Percentiles rank a stretch among this genome's conserved stretches.
Evolutionary conservation across 2,329 filamentous ascomycete species (phyloP).

Genomic region (Verticillium klebahnii): DNA sequence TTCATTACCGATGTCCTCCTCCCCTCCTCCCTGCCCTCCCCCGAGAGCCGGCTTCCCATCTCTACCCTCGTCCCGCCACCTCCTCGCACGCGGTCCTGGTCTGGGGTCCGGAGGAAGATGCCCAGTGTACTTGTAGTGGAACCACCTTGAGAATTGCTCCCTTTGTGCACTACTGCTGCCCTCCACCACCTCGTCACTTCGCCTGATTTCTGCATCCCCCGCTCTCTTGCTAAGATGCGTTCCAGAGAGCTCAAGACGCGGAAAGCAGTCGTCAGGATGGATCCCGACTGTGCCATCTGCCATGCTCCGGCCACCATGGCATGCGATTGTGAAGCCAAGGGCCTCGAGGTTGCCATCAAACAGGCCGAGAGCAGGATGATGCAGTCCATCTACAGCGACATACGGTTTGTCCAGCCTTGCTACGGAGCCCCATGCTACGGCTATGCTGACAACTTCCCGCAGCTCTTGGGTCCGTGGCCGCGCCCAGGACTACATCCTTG

Average conservation of each 20-base stretch:
- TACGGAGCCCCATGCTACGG: neutral
- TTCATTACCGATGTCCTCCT: constrained; percentile 8
- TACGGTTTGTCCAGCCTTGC: constrained; percentile 42
- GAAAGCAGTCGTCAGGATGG: constrained; percentile 56
- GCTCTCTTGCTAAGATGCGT: constrained; percentile 44
- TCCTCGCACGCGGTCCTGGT: constrained; percentile 26
- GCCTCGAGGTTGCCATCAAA: constrained; percentile 56
- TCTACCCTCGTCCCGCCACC: constrained; percentile 14
- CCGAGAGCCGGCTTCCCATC: constrained; percentile 9
- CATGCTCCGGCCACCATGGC: constrained; percentile 50
- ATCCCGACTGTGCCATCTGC: constrained; percentile 66
- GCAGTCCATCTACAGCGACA: constrained; percentile 57
- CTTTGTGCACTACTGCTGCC: constrained; percentile 22
- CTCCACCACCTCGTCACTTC: neutral
- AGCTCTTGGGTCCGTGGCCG: constrained; percentile 62
- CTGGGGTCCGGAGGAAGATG: constrained; percentile 25
- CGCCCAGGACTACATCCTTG: constrained; percentile 64
- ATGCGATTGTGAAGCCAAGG: constrained; percentile 64
- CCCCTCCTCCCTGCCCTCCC: constrained; percentile 13
- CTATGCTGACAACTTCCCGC: neutral
- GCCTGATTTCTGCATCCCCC: neutral
- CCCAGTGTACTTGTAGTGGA: constrained; percentile 11
- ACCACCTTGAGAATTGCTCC: constrained; percentile 10
- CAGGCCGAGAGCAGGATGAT: constrained; percentile 63
- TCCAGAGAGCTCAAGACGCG: constrained; percentile 35